A percentile compares a stretch with the other conserved stretches of the same genome.
These are phyloP conservation scores for Cerioporus squamosus DNA, from an alignment of 1,284 basidiomycete species.

Conservation along the genomic window DNA sequence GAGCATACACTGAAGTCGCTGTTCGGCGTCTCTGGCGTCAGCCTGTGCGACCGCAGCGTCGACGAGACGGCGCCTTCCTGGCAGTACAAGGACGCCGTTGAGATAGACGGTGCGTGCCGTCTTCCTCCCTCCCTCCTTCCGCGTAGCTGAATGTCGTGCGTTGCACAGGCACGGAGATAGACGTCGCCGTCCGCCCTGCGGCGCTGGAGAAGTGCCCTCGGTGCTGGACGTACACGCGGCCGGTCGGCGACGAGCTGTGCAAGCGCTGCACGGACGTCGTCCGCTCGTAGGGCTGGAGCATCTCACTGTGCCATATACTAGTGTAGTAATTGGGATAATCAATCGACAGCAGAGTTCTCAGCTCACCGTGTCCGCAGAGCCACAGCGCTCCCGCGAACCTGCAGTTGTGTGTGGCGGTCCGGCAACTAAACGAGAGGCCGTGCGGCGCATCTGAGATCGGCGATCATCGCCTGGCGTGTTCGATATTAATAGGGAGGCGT, in stretches of 20 bases:
- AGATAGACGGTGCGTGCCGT: constrained; percentile 45
- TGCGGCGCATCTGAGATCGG: background rate
- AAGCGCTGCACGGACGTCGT: constrained; percentile 52
- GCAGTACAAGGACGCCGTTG: constrained; percentile 49
- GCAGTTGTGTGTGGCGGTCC: background rate
- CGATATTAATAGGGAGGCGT: background rate
- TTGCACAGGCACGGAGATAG: constrained; percentile 42
- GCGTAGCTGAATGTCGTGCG: background rate
- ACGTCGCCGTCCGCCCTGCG: constrained; percentile 59
- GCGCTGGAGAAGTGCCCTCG: constrained; percentile 69
- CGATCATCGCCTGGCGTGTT: background rate
- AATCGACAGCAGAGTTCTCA: background rate
- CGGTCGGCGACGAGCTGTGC: constrained; percentile 57
- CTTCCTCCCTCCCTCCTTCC: background rate
- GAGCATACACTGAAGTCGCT: constrained; percentile 69
- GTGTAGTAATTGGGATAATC: constrained; percentile 13
- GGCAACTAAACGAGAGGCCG: background rate
- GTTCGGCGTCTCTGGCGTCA: constrained; percentile 78
- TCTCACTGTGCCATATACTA: no score
- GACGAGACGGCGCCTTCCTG: constrained; percentile 47
- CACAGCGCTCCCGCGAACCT: background rate
- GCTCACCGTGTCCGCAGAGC: background rate
- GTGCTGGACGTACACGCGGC: constrained; percentile 76
- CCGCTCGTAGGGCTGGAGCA: background rate
- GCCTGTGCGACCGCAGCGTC: constrained; percentile 47